Base-by-base conservation (phyloP, 169 alveolate species). In the Miamiensis avidus region DNA sequence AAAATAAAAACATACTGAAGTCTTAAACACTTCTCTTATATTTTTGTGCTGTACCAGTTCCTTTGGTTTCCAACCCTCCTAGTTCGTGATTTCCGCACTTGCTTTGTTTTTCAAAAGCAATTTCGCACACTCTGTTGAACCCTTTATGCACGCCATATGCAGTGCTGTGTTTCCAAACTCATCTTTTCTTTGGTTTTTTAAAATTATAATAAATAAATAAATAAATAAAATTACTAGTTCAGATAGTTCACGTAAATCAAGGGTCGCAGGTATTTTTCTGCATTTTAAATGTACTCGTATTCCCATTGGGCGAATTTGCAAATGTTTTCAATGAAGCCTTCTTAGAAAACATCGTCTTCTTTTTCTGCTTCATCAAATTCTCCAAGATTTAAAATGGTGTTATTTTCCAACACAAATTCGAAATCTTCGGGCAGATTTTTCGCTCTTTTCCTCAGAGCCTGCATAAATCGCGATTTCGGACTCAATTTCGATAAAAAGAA, bases 91-190 rank as follows among this genome's bases (percentile, higher is more conserved):
- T 20, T 85, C 93, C 75, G 79, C 33, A 75, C 81, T 76, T 0
- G 90, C 90, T 30, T 69, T 69, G 29, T 75, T 34, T 29, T 86
- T 74, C 1, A 91, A 25, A 30, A 91, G 78, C 27, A 77, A 74
- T 74, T 88, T 25, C 49, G 83, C 89, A n/a, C 90, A 85, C 30
- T 86, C 83, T 25, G 27, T 75, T 65, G 74, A 29, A 30, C 91
- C 93, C 31, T 85, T 87, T 29, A 88, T 73, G 1, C 93, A 88
- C 1, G 95, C 92, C 25, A 87, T 33, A 83, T 91, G 95, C 15
- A 91, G 76, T 0, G 95, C 90, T 11, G 95, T 88, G 34, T 88
- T 91, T 31, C 90, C 90, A 86, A 65, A 82, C 16, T 29, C 29
- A 34, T 86, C 87, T 65, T 86, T 74, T 34, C 81, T 69, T n/a